phyloP scores from a whole-genome alignment of 2,329 filamentous ascomycete species.

The Sarocladiaceae sp. region DNA sequence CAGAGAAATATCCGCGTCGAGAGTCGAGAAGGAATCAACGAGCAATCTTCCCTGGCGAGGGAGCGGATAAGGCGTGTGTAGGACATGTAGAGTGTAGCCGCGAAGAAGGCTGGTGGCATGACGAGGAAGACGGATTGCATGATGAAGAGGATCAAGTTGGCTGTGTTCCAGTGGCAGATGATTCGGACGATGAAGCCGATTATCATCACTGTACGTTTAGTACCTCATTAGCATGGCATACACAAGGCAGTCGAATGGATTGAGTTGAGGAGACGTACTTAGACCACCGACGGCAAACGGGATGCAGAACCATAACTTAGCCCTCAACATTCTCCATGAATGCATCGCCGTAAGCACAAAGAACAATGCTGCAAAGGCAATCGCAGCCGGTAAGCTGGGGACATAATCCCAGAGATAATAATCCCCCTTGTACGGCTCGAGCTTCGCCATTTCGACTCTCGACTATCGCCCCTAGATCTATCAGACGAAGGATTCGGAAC shows the following conservation, averaged over 20 bases:
- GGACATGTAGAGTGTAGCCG: constrained; percentile 36
- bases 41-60: not conserved
- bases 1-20: not conserved
- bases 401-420: constrained; percentile 27
- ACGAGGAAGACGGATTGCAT: not conserved
- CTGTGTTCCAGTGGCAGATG: constrained; percentile 28
- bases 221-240: not conserved
- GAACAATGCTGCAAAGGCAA: constrained; percentile 38
- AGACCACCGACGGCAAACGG: constrained; percentile 35
- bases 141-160: constrained; percentile 12
- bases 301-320: constrained; percentile 40
- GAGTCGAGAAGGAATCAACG: not conserved
- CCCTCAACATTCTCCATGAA: constrained; percentile 33
- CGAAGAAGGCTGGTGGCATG: not conserved
- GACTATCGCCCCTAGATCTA: no score
- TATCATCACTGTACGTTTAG: not conserved
- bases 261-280: constrained; percentile 24
- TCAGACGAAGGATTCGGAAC: no score
- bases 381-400: constrained; percentile 37
- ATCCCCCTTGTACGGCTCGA: constrained; percentile 17
- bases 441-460: not conserved
- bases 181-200: constrained; percentile 31
- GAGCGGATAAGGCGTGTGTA: constrained; percentile 4
- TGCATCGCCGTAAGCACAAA: constrained; percentile 27
- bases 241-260: constrained; percentile 10